These are phyloP conservation scores for Colletotrichum liaoningense DNA, from an alignment of 2,329 filamentous ascomycete species.

Conservation along the genomic window DNA sequence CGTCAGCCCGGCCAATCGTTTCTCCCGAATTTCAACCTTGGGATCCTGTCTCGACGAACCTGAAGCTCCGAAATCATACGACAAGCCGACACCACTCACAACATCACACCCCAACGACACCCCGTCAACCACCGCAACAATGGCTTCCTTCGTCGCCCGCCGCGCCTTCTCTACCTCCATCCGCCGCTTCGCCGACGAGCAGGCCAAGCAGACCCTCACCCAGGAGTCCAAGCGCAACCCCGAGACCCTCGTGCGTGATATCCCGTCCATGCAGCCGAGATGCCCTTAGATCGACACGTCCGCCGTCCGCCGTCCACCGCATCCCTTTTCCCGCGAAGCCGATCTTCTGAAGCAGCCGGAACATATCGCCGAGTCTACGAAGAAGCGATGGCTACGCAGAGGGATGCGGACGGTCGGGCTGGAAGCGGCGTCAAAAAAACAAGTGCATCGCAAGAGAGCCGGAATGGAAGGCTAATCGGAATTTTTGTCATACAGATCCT, in stretches of 20 bases:
- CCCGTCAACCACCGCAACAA: slow-evolving; percentile 48
- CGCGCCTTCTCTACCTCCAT: slow-evolving; percentile 66
- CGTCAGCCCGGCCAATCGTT: slow-evolving; percentile 34
- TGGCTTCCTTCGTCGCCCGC: slow-evolving; percentile 68
- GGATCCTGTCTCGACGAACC: slow-evolving; percentile 16
- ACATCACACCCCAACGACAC: slow-evolving; percentile 18
- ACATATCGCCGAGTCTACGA: not conserved
- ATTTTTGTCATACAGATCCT: slow-evolving; percentile 73
- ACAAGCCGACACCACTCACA: slow-evolving; percentile 30
- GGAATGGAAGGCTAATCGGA: slow-evolving; percentile 22
- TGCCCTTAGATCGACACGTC: not conserved
- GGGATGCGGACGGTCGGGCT: not conserved
- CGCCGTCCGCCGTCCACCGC: slow-evolving; percentile 33
- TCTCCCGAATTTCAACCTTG: slow-evolving; percentile 36
- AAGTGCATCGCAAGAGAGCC: not conserved
- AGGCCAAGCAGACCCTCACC: slow-evolving; percentile 62
- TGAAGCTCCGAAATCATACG: slow-evolving; percentile 37
- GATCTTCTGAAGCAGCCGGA: not conserved
- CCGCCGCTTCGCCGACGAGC: slow-evolving; percentile 58
- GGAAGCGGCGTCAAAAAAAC: not conserved
- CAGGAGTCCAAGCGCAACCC: slow-evolving; percentile 68
- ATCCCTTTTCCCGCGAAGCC: slow-evolving; percentile 11
- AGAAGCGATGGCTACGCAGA: not conserved
- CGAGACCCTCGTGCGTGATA: slow-evolving; percentile 55
- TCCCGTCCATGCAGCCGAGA: slow-evolving; percentile 34